Base-by-base conservation (phyloP, 306 rosid species). In the Argentina anserina region DNA sequence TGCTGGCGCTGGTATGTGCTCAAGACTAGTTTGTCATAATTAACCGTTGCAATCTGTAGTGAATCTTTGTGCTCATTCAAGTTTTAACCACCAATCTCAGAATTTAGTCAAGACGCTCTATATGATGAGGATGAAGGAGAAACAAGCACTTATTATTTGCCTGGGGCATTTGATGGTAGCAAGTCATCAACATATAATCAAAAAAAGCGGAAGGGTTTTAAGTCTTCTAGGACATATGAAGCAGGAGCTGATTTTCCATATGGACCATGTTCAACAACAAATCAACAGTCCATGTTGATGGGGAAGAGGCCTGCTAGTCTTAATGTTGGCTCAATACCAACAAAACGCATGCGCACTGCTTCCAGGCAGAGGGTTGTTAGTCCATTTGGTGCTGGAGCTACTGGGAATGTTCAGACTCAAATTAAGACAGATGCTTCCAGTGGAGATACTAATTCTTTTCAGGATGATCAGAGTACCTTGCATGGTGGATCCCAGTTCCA, bases 381-480 rank as follows among this genome's bases (percentile, higher is more conserved):
- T 89, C 97, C 97, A 75, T 89, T 85, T 76, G 49, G 90, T 72
- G 78, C 68, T 65, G 79, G 88, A 70, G 82, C 81, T 81, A 50
- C 84, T 75, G 93, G 88, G 79, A 79, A 81, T 71, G 40, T 71
- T 53, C 93, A 88, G 75, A 80, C 86, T 82, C 96, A 81, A 82
- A 83, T 81, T 67, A 95, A 87, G 86, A 83, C 93, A 56, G 99
- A 95, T 78, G 99, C 97, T 86, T 95, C 97, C 26, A 95, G 99
- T 71, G 99, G 99, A 50, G 99, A 95, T 81, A 90, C 99, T 34
- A 92, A 85, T 84, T 95, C 99, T 78, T 91, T 87, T 84, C 99
- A 88, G 81, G 99, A 95, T 79, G 99, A 95, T 81, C 97, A 91
- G 83, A 90, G 90, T 84, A 87, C 93, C 71, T 80, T 90, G 76